Evolutionary conservation across 1,284 basidiomycete species (phyloP), one percentile per base, ranked within the genome.

Genomic region (Marasmius sp.): DNA sequence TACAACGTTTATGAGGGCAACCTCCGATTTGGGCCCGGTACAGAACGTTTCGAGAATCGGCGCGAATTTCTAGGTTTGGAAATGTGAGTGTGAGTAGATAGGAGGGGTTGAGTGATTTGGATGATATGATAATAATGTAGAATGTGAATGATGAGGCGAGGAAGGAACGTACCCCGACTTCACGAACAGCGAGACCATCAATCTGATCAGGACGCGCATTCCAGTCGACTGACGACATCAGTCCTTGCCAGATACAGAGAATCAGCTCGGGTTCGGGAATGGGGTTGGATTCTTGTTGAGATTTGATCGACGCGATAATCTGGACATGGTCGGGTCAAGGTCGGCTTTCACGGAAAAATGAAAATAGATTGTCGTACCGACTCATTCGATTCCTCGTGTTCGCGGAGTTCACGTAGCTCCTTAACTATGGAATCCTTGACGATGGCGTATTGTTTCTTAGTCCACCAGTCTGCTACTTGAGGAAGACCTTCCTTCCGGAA

Each of bases 31-130:
- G 33, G 94, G 86, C 60, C 87, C 87, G 61, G 85, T 85, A 72
- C 90, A 93, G 81, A 97, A 98, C 43, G 93, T 87, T 77, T 95
- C 93, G 59, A 98, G 81, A 62, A 97, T 86, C 10, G 92, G 85
- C 3, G 92, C 83, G 70, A 89, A 90, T 83, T 87, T 88, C 93
- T 97, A 72, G 20, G 36, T 16, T 36, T 36, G 9, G n/a, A 36
- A 11, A 16, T 38, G 14, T 37, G 34, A 14, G n/a, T 33, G 12
- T 37, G 48, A 43, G 20, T 9, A 27, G 51, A 58, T 14, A 63
- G 54, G 38, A 59, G 18, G 51, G 43, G n/a, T 45, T 11, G 6
- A 8, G 14, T 34, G 43, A 54, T 48, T 48, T n/a, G 57, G 48
- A 41, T 65, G 47, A 27, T 27, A 27, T 27, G 27, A 27, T 27